These are phyloP conservation scores for Penicillium lividum DNA, from an alignment of 495 filamentous ascomycete genomes.

Conservation along the genomic window DNA sequence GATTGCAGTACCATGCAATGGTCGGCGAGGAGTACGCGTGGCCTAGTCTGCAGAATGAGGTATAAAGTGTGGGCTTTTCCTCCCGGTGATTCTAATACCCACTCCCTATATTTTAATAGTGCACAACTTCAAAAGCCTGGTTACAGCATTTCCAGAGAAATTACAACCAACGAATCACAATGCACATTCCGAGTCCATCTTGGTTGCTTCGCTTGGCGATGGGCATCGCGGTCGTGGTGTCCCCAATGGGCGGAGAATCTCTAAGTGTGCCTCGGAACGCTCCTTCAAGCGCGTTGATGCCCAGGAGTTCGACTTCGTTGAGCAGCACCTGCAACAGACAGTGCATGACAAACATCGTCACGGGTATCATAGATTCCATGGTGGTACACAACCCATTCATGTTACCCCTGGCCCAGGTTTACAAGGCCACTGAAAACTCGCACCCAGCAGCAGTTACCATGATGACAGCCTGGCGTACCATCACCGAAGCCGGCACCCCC, in stretches of 20 bases:
- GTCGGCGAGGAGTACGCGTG: background rate
- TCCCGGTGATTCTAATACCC: background rate
- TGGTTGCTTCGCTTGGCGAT: background rate
- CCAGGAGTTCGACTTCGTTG: background rate
- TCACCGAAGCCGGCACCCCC: conserved; percentile 4
- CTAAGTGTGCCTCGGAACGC: background rate
- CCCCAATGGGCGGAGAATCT: background rate
- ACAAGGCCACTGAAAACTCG: conserved; percentile 13
- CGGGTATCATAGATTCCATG: conserved; percentile 5
- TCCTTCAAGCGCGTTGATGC: background rate
- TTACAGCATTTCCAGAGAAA: background rate
- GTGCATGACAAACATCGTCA: conserved; percentile 8
- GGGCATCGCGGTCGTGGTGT: background rate
- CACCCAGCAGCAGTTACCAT: conserved; percentile 13
- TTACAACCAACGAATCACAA: background rate
- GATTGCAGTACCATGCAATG: background rate
- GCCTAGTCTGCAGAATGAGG: background rate
- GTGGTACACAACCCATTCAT: conserved; percentile 10
- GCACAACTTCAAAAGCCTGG: background rate
- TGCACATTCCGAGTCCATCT: background rate
- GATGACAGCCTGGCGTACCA: conserved; percentile 16
- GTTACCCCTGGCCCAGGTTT: conserved; percentile 11
- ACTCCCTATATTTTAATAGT: background rate
- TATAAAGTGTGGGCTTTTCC: background rate
- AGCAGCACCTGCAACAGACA: conserved; percentile 2